Conservation (phyloP, 495 filamentous ascomycete genomes). For the Podospora fimiseda region DNA sequence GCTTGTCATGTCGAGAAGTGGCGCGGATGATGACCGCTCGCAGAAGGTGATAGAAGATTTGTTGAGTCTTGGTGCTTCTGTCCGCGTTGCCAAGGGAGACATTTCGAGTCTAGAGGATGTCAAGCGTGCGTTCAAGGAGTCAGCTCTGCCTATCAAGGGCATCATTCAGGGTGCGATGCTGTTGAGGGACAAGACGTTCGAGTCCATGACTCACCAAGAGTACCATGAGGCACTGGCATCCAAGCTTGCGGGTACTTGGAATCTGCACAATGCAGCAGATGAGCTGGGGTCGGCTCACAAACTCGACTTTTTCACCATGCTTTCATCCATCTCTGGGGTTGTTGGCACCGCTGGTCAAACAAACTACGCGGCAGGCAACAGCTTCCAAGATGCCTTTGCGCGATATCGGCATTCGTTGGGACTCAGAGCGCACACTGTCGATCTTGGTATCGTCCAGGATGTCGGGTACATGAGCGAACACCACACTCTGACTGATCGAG, state of each 20-base stretch:
- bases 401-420: constrained; percentile 2
- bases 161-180: constrained; percentile 46
- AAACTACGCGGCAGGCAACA: background rate
- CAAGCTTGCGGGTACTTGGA: constrained; percentile 37
- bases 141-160: constrained; percentile 29
- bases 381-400: background rate
- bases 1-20: constrained; percentile 10
- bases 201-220: constrained; percentile 28
- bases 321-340: background rate
- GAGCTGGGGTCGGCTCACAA: constrained; percentile 7
- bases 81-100: constrained; percentile 25
- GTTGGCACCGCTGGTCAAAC: background rate
- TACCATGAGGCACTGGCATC: constrained; percentile 29
- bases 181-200: constrained; percentile 34
- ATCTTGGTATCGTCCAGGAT: background rate
- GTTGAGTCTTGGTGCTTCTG: constrained; percentile 16
- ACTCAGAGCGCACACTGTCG: background rate
- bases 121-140: background rate
- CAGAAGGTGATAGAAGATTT: background rate
- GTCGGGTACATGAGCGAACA: background rate
- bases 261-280: constrained; percentile 32
- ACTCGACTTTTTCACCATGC: constrained; percentile 1
- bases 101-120: constrained; percentile 20
- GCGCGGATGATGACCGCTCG: constrained; percentile 17
- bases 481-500: background rate